Conservation (phyloP, 2,329 filamentous ascomycete species). For the Ceratocystis colombiana region DNA sequence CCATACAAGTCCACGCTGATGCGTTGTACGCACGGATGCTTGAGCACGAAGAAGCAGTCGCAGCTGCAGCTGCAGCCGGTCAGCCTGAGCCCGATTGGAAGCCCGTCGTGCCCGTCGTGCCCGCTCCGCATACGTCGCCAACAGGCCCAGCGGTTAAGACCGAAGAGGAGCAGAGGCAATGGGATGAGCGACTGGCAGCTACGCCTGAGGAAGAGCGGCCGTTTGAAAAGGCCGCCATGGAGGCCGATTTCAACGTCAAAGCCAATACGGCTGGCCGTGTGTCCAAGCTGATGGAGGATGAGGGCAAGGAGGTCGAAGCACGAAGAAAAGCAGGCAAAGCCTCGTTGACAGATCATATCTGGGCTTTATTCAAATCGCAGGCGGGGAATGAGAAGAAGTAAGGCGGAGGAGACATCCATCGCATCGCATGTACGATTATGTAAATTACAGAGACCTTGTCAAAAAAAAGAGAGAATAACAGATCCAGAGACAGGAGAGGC, state of each 20-base stretch:
- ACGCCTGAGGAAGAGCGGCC: constrained; percentile 48
- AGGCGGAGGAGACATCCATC: background rate
- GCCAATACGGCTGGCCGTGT: constrained; percentile 49
- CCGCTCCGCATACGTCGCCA: background rate
- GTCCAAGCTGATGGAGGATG: constrained; percentile 45
- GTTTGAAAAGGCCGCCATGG: constrained; percentile 54
- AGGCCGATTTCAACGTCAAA: constrained; percentile 52
- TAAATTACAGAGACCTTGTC: background rate
- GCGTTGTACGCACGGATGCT: constrained; percentile 80
- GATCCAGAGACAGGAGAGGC: background rate
- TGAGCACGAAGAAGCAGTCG: constrained; percentile 65
- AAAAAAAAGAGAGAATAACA: constrained; percentile 4
- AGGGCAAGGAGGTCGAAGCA: constrained; percentile 44
- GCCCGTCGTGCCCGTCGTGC: constrained; percentile 40
- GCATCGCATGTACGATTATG: background rate
- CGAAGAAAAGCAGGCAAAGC: constrained; percentile 48
- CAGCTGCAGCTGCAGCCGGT: constrained; percentile 55
- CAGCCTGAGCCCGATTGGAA: constrained; percentile 50
- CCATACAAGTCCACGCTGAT: constrained; percentile 94
- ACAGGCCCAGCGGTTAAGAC: constrained; percentile 29
- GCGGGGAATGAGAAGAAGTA: constrained; percentile 6
- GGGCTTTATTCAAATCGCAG: constrained; percentile 30
- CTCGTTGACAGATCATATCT: constrained; percentile 37
- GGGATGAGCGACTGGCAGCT: constrained; percentile 48
- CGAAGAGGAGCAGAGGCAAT: constrained; percentile 39